Evolutionary conservation across 306 rosid species (phyloP), one percentile per base, ranked within the genome.

Genomic region (Citrullus colocynthis): DNA sequence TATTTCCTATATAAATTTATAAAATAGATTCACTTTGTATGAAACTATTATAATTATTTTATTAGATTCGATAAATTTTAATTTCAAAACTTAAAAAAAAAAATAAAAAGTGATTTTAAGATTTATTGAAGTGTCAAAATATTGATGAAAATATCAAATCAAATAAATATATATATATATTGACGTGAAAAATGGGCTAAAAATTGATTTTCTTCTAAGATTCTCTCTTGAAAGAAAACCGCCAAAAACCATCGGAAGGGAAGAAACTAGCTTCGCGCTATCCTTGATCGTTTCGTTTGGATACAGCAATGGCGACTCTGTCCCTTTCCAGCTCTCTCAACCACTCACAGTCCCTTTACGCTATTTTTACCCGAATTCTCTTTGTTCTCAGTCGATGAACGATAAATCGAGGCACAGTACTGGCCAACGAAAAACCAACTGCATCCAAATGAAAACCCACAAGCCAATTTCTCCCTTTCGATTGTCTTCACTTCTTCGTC

Each of bases 401-500:
- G 28, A 9, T 30, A 24, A 30, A 72, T 30, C 58, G 14, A 21
- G 12, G 58, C 11, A 71, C 37, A 21, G n/a, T 11, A 7, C 2
- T 66, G 32, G 55, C 2, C 20, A 45, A 6, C 20, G 21, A 7
- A 5, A 48, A 45, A 45, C 54, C 34, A 48, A 71, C 58, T 2
- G 4, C 76, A 71, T 14, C 59, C 57, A 45, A 16, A 89, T 93
- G 93, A 72, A 78, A 2, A 79, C 83, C 65, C 58, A 81, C 1
- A 89, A 86, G 75, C 61, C 84, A 34, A 79, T 93, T 75, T 87
- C 98, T 7, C 89, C 98, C 3, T 86, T 88, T 85, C 82, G 98
- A 80, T 91, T 93, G 34, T 82, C 85, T 71, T 87, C 93, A 18
- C 92, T 91, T 78, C 90, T 93, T 60, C 97, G 96, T 7, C 82